Evolutionary conservation across 2,329 filamentous ascomycete genomes (phyloP).

Genomic region (Apiospora kogelbergensis): DNA sequence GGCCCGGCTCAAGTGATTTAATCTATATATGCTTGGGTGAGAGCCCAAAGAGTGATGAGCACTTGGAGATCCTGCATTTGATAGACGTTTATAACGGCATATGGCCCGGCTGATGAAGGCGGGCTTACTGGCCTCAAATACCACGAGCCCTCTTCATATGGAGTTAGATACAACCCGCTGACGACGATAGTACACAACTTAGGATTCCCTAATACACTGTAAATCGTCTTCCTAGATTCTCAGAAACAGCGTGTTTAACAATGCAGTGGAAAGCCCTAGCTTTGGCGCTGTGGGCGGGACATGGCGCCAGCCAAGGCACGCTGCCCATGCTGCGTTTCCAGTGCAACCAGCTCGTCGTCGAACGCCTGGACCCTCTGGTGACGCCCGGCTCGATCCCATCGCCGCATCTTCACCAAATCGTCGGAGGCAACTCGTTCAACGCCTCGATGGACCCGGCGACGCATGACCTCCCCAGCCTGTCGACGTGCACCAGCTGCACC

Average conservation of each 20-base stretch:
- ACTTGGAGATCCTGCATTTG: background rate
- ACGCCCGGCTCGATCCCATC: constrained; percentile 30
- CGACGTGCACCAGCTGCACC: constrained; percentile 42
- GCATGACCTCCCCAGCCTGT: constrained; percentile 24
- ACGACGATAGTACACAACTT: background rate
- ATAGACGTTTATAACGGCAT: background rate
- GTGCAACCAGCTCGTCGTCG: constrained; percentile 35
- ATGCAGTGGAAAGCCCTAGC: background rate
- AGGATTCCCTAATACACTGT: background rate
- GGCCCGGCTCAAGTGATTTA: background rate
- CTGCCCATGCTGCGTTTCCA: constrained; percentile 38
- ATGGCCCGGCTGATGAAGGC: background rate
- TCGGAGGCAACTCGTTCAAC: constrained; percentile 33
- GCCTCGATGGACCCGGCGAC: constrained; percentile 20
- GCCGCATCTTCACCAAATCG: constrained; percentile 32
- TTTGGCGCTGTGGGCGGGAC: background rate
- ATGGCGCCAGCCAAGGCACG: background rate
- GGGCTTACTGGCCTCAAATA: background rate
- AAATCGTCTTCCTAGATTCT: background rate
- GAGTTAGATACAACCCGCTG: background rate
- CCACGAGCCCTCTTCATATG: background rate
- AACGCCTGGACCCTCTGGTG: constrained; percentile 31
- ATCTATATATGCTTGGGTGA: background rate
- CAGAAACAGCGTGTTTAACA: background rate
- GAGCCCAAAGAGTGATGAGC: too few species aligned